These are phyloP conservation scores for Ettlia oleoabundans DNA, from an alignment of 139 green algal genomes.

Conservation along the genomic window DNA sequence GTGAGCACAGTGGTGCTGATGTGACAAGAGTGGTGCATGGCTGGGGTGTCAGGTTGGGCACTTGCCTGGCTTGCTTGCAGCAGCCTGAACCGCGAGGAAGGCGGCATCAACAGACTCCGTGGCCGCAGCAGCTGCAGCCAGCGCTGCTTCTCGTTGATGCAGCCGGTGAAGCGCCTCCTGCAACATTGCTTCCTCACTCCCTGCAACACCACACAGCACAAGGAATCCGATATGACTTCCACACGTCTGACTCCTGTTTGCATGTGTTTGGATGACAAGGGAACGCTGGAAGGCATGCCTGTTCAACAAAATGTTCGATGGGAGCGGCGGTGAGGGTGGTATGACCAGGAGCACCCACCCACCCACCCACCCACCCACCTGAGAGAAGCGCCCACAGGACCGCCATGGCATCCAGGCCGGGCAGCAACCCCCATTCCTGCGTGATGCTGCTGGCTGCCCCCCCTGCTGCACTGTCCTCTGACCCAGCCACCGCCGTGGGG, in stretches of 20 bases:
- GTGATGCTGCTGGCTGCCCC: neutral
- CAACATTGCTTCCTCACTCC: slow-evolving; percentile 23
- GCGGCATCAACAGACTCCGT: neutral
- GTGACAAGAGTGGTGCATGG: too few relatives aligned
- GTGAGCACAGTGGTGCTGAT: too few relatives aligned
- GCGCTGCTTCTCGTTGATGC: slow-evolving; percentile 26
- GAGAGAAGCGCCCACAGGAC: slow-evolving; percentile 43
- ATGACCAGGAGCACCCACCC: neutral
- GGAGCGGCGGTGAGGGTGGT: too few relatives aligned
- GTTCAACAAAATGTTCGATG: too few relatives aligned
- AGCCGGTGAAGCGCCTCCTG: slow-evolving; percentile 47
- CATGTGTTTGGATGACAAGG: too few relatives aligned
- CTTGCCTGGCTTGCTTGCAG: too few relatives aligned
- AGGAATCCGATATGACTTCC: neutral
- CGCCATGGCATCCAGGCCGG: slow-evolving; percentile 3
- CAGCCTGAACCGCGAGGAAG: slow-evolving; percentile 31
- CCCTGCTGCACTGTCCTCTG: neutral
- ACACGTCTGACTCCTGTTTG: too few relatives aligned
- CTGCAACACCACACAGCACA: slow-evolving; percentile 8
- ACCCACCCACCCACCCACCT: slow-evolving; percentile 1
- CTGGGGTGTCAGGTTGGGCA: too few relatives aligned
- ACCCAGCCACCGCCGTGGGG: neutral
- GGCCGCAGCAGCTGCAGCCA: slow-evolving; percentile 26
- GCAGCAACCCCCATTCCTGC: slow-evolving; percentile 29
- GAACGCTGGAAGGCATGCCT: too few relatives aligned